Base-by-base conservation (phyloP, 1,284 basidiomycete species). In the Grifola frondosa region DNA sequence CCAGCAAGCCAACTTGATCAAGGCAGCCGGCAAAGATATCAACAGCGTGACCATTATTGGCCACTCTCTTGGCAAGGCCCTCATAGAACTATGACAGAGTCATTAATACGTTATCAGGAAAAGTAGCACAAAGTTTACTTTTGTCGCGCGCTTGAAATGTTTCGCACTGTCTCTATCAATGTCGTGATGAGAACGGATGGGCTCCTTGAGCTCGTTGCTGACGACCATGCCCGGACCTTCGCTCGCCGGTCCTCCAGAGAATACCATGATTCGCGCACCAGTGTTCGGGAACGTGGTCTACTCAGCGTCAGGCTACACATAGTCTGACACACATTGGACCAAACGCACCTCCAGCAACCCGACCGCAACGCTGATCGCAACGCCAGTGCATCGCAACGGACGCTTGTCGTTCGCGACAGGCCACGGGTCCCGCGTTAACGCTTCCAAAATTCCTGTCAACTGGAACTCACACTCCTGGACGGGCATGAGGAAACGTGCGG, bases 221-320 rank as follows among this genome's bases (percentile, higher is more conserved):
- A 99, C 97, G 29, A 98, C 96, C 80, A 96, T 86, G 24, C 97
- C 97, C 0, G 96, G 96, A 3, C 96, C 96, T 63, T 98, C 95
- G 4, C 96, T 97, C 16, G 89, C 87, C n/a, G 96, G 91, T 22
- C 96, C 96, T 63, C 96, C 97, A 33, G 93, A 75, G 65, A 99
- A 99, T 37, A 98, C 70, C 92, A 99, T 97, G 68, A 99, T 89
- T 37, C 96, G 81, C 16, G 86, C 95, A 37, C 96, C 96, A 15
- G 95, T 97, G 68, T 94, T 97, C 17, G 94, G 91, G 74, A 92
- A 99, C 0, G 94, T 89, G 6, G 90, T 89, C 82, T 87, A 48
- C 6, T 15, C 13, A 8, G 12, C 9, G 49, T 38, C 13, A 34
- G 37, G n/a, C 30, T 19, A 17, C 6, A 6, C 17, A 16, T 8